phyloP scores from a whole-genome alignment of 2,329 filamentous ascomycete genomes.

The Drechslerella stenobrocha region DNA sequence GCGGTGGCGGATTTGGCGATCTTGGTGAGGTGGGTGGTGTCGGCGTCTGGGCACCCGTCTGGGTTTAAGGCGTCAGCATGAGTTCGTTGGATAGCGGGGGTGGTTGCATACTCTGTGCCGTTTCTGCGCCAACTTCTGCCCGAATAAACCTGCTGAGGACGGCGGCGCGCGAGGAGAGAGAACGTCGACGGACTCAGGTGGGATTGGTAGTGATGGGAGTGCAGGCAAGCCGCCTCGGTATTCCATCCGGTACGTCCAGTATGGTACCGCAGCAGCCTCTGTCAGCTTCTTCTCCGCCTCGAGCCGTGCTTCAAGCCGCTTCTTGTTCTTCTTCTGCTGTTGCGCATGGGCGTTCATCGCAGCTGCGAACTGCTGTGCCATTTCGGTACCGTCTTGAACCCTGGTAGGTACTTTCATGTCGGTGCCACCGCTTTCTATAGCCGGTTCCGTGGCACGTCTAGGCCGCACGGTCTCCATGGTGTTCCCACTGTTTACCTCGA shows the following conservation, averaged over 20 bases:
- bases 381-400: background rate
- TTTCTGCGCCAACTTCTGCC: conserved; percentile 12
- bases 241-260: background rate
- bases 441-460: background rate
- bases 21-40: conserved; percentile 34
- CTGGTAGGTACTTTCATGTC: background rate
- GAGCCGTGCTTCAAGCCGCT: conserved; percentile 12
- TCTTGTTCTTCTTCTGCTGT: conserved; percentile 3
- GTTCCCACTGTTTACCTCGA: background rate
- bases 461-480: background rate
- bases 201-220: conserved; percentile 36
- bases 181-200: conserved; percentile 23
- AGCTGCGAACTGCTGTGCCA: background rate
- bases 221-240: conserved; percentile 16
- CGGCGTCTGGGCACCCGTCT: conserved; percentile 8
- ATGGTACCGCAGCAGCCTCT: background rate
- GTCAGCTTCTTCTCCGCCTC: conserved; percentile 29
- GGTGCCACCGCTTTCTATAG: background rate
- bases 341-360: background rate
- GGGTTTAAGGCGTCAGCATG: conserved; percentile 6
- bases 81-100: no score
- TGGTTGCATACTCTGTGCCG: conserved; percentile 21
- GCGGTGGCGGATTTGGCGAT: conserved; percentile 1
- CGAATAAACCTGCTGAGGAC: conserved; percentile 9
- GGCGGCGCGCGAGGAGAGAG: conserved; percentile 18